Conservation (phyloP, 192 early-diverging fungal species). For the Funneliformis mosseae region DNA sequence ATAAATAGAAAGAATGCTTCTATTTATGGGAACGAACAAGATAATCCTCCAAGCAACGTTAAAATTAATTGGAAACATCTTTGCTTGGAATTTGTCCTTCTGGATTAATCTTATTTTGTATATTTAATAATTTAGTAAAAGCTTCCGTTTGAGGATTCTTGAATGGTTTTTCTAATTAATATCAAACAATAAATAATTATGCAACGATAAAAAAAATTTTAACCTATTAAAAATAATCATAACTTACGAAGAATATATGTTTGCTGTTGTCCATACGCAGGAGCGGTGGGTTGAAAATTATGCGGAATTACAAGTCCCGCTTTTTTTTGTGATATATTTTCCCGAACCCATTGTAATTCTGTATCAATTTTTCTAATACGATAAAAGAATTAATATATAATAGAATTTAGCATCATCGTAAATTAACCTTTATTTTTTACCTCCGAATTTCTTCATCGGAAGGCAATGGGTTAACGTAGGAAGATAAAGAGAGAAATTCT, state of each 20-base stretch:
- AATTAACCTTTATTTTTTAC: not conserved
- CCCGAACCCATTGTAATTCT: constrained; percentile 68
- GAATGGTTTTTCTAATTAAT: constrained; percentile 48
- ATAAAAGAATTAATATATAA: constrained; percentile 27
- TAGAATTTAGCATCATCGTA: not conserved
- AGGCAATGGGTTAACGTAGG: constrained; percentile 55
- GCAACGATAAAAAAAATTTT: constrained; percentile 4
- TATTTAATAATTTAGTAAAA: constrained; percentile 71
- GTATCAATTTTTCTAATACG: constrained; percentile 52
- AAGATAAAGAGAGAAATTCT: constrained; percentile 51
- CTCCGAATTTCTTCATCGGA: constrained; percentile 45
- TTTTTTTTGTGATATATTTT: constrained; percentile 57
- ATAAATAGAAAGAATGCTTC: no score
- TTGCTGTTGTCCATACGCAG: constrained; percentile 44
- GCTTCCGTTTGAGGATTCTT: constrained; percentile 84
- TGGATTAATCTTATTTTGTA: constrained; percentile 72
- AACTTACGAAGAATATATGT: constrained; percentile 41
- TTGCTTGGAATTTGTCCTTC: constrained; percentile 40
- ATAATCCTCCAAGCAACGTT: no score
- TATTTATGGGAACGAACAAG: no score
- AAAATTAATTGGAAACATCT: no score
- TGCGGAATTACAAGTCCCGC: constrained; percentile 68
- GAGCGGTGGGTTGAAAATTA: constrained; percentile 80
- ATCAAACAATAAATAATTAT: constrained; percentile 28
- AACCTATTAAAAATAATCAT: not conserved